Evolutionary conservation across 192 early-diverging fungal species (phyloP), one percentile per base, ranked within the genome.

Genomic region (Backusella luteola): DNA sequence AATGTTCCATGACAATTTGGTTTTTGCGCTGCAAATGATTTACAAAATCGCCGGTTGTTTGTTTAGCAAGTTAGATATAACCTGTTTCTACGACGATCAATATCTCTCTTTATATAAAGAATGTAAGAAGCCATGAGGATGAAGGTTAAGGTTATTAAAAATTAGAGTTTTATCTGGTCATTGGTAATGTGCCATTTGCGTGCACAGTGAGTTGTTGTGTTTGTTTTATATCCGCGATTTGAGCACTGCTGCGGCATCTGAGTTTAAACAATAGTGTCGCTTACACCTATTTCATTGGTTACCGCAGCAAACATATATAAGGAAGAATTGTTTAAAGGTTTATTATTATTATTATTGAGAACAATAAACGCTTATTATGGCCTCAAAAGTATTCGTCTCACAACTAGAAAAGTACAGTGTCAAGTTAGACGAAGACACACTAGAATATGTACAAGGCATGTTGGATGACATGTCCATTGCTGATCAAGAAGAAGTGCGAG

Each of bases 391-490:
- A 34, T 81, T 81, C 14, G 12, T 41, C 0, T 19, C 9, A 14
- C 80, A 81, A 59, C 21, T 81, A 7, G 34, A 81, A 44, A 41
- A 39, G 1, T 74, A 82, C 21, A 77, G 79, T 15, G 70, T 80
- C 11, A 34, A 84, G 0, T 69, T 89, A 9, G 86, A 89, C 66
- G 74, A 86, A 71, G 88, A 89, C 53, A 81, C 85, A 17, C 36
- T 84, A 8, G 86, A 86, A 26, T 89, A 89, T 23, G 77, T 89
- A 32, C 35, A 69, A 52, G 71, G 84, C 52, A 71, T 87, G 46
- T 38, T 85, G 11, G 83, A 78, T 17, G 86, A 86, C 66, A 36
- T 81, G 66, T 35, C 56, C 44, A 29, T 66, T 49, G 9, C 15
- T 21, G 66, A 73, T 78, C 15, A 72, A 36, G 67, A 74, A 21